phyloP scores from a whole-genome alignment of 257 asterid genomes.

The Ilex aquifolium region DNA sequence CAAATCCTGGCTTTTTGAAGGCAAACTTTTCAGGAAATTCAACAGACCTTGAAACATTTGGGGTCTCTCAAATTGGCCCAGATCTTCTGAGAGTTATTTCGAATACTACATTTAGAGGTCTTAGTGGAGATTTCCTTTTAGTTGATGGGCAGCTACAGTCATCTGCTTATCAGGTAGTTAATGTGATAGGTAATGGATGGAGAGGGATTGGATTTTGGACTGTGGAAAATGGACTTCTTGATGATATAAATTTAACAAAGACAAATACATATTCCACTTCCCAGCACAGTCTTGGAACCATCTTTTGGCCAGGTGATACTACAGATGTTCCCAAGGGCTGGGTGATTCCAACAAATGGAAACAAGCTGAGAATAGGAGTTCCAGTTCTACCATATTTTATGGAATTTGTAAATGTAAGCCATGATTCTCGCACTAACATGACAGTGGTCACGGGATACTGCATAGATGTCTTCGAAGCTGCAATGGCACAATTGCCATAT shows the following conservation, averaged over 20 bases:
- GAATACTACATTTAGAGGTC: slow-evolving; percentile 8
- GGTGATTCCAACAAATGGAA: not conserved
- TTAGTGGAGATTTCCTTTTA: slow-evolving; percentile 8
- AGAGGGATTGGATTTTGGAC: slow-evolving; percentile 17
- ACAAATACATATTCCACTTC: not conserved
- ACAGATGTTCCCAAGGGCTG: not conserved
- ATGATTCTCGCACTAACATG: not conserved
- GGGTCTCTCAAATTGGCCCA: slow-evolving; percentile 9
- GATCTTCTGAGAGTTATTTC: slow-evolving; percentile 6
- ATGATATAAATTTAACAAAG: not conserved
- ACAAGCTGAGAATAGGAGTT: not conserved
- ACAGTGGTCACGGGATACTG: not conserved
- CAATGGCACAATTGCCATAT: not conserved
- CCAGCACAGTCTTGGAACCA: not conserved
- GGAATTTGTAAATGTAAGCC: not conserved
- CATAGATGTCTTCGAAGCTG: not conserved
- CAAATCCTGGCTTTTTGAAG: not conserved
- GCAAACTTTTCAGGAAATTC: not conserved
- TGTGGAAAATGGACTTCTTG: slow-evolving; percentile 7
- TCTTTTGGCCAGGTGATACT: not conserved
- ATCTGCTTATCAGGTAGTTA: slow-evolving; percentile 15
- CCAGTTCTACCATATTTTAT: not conserved
- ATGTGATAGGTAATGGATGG: slow-evolving; percentile 7
- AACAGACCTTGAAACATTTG: slow-evolving; percentile 2
- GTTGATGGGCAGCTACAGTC: slow-evolving; percentile 11